Percentiles rank a stretch among this genome's conserved stretches.
phyloP scores from a whole-genome alignment of 2,329 filamentous ascomycete genomes.

The Harringtonia aguacate region DNA sequence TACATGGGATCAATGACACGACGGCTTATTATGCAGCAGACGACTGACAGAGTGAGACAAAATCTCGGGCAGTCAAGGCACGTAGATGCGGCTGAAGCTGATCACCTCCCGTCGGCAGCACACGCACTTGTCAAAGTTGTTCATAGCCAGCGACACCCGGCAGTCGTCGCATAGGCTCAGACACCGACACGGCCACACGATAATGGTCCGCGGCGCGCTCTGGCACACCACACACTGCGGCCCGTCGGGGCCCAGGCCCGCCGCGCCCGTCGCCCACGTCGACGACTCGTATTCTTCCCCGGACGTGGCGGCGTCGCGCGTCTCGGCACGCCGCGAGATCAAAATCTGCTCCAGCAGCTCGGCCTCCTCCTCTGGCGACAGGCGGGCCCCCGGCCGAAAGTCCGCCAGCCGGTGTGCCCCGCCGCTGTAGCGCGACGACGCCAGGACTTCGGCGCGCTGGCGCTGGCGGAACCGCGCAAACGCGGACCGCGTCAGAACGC shows the following conservation, averaged over 20 bases:
- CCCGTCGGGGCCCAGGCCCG: slow-evolving; percentile 57
- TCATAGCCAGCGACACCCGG: slow-evolving; percentile 84
- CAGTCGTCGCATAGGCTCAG: slow-evolving; percentile 93
- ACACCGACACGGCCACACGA: slow-evolving; percentile 95
- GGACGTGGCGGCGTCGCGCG: slow-evolving; percentile 6
- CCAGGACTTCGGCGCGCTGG: slow-evolving; percentile 59
- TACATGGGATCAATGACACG: neutral
- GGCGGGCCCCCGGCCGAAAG: slow-evolving; percentile 26
- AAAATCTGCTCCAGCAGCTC: slow-evolving; percentile 50
- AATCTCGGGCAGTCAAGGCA: slow-evolving; percentile 54
- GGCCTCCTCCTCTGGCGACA: slow-evolving; percentile 49
- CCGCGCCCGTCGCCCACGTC: slow-evolving; percentile 60
- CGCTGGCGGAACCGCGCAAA: slow-evolving; percentile 59
- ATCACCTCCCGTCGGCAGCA: slow-evolving; percentile 83
- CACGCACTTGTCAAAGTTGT: slow-evolving; percentile 94
- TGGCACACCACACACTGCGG: slow-evolving; percentile 94
- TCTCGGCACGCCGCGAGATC: slow-evolving; percentile 32
- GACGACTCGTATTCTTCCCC: slow-evolving; percentile 5
- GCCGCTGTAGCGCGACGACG: slow-evolving; percentile 16
- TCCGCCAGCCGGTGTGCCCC: slow-evolving; percentile 14
- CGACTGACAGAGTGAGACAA: neutral
- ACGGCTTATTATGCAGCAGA: neutral
- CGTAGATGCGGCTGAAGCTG: slow-evolving; percentile 85
- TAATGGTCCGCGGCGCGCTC: slow-evolving; percentile 70
- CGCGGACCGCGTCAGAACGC: slow-evolving; percentile 70